A percentile compares a stretch with the other conserved stretches of the same genome.
Conservation (phyloP, 495 filamentous ascomycete species). For the Lasiosphaeris hirsuta region DNA sequence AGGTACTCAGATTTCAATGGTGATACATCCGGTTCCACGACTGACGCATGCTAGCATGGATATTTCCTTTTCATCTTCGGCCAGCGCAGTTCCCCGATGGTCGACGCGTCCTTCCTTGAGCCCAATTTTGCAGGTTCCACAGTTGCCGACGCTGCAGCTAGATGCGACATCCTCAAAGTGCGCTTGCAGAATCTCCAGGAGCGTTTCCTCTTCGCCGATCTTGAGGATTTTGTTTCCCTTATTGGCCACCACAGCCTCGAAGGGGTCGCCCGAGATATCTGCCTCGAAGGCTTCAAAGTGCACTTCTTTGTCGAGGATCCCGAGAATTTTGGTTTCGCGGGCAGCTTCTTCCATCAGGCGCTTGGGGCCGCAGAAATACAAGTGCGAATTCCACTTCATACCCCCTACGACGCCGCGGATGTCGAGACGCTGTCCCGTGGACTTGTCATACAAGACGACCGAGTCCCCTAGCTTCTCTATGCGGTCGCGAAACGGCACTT, state of each 20-base stretch:
- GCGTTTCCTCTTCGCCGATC: constrained; percentile 41
- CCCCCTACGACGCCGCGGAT: constrained; percentile 36
- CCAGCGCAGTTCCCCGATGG: constrained; percentile 50
- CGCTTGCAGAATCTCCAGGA: constrained; percentile 40
- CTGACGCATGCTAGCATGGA: constrained; percentile 49
- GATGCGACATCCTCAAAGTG: constrained; percentile 43
- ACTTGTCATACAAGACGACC: constrained; percentile 45
- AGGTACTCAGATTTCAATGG: constrained; percentile 43
- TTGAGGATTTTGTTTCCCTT: constrained; percentile 24
- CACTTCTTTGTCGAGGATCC: constrained; percentile 43
- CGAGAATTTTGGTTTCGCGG: constrained; percentile 30
- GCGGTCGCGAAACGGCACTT: constrained; percentile 45
- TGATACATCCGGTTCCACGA: constrained; percentile 43
- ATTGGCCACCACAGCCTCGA: constrained; percentile 48
- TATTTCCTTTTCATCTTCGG: constrained; percentile 40
- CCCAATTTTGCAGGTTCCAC: constrained; percentile 53
- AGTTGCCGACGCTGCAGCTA: constrained; percentile 58
- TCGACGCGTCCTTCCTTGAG: constrained; percentile 49
- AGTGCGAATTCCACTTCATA: constrained; percentile 44
- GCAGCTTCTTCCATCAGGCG: constrained; percentile 48
- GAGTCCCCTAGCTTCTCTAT: constrained; percentile 32
- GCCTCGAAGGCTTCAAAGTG: constrained; percentile 56
- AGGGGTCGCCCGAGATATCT: constrained; percentile 51
- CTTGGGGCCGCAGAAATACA: constrained; percentile 54
- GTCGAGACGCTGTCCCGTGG: constrained; percentile 46